These are phyloP conservation scores for Cystobasidium slooffiae DNA, from an alignment of 1,284 basidiomycete genomes.

Conservation along the genomic window DNA sequence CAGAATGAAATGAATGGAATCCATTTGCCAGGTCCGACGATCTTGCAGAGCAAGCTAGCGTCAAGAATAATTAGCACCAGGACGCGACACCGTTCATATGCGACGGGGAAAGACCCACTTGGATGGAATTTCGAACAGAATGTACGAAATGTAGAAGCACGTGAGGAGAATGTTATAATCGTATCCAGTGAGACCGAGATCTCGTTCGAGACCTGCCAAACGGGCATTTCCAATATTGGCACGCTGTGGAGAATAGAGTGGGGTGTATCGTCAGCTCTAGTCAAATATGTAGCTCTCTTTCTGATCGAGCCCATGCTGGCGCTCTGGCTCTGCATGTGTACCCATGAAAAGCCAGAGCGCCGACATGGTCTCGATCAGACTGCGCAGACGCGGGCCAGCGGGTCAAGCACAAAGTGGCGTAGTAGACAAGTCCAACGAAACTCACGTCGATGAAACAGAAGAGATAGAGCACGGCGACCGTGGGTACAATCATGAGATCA, in stretches of 20 bases:
- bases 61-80: not conserved
- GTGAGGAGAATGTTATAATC: slow-evolving; percentile 55
- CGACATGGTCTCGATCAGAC: no score
- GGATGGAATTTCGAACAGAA: slow-evolving; percentile 62
- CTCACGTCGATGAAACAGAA: slow-evolving; percentile 48
- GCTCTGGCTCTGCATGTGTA: no score
- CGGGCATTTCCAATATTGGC: slow-evolving; percentile 40
- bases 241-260: not conserved
- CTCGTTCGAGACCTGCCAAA: slow-evolving; percentile 61
- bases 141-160: slow-evolving; percentile 33
- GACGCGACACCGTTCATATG: not conserved
- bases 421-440: not conserved
- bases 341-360: no score
- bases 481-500: slow-evolving; percentile 52
- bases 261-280: not conserved
- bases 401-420: no score
- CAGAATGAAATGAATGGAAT: slow-evolving; percentile 52
- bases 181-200: slow-evolving; percentile 62
- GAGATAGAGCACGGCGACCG: slow-evolving; percentile 50
- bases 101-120: slow-evolving; percentile 1
- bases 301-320: no score
- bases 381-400: no score
- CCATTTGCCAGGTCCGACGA: slow-evolving; percentile 61
- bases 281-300: no score
- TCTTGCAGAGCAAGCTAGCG: slow-evolving; percentile 63